Base-by-base conservation (phyloP, 345 rosid genomes). In the Microcos paniculata region DNA sequence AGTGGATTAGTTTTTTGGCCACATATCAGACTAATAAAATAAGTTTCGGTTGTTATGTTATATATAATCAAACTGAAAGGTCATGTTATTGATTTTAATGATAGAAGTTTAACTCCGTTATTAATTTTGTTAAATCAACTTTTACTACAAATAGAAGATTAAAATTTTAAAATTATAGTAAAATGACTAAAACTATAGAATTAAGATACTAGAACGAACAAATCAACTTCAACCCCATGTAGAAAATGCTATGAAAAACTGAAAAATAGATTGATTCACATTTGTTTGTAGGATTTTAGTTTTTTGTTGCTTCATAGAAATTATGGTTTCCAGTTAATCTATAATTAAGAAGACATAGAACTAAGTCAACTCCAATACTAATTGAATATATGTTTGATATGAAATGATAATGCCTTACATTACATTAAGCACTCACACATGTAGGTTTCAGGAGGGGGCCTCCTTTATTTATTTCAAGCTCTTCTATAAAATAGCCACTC, bases 381-480 rank as follows among this genome's bases (percentile, higher is more conserved):
- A 18, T 53, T 38, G 23, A 62, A 45, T 67, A 3, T n/a, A 71
- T 35, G 31, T 74, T 63, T 55, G 18, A 56, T 57, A 72, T 15
- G 51, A 51, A 26, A 52, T 16, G 26, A 16, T 57, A 63, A 40
- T 38, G 70, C 55, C 65, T 72, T 80, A 76, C 56, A 73, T 43
- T 65, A 64, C 72, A 67, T 76, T 69, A 67, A 30, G 28, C 58
- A 68, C 31, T 31, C 71, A n/a, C 70, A n/a, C 65, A 46, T 52
- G 10, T 30, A 57, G 43, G 73, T 64, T 68, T 38, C 48, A 58
- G 76, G 69, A 55, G 76, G 67, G 55, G 71, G 81, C 82, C 84
- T 77, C 79, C 70, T 74, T 79, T 80, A 75, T 78, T 86, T 76
- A 61, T 30, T 78, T 80, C 78, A 74, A 76, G 24, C 74, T 76